A percentile compares a stretch with the other conserved stretches of the same genome.
phyloP scores from a whole-genome alignment of 2,329 filamentous ascomycete species.

The Bipolaris sorokiniana region DNA sequence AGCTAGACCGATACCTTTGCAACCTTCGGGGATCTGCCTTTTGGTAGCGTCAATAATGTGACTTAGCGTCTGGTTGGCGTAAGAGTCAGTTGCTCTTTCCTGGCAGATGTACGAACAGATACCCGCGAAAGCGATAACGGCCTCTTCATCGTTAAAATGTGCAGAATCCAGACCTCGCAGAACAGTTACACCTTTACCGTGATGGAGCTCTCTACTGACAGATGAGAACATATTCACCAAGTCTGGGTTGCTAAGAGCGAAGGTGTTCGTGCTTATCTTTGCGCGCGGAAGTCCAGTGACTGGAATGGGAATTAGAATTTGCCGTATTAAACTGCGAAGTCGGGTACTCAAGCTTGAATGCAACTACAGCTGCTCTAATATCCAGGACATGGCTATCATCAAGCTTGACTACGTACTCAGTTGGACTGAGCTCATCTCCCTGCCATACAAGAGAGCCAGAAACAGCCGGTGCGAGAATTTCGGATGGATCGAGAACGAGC shows the following conservation, averaged over 20 bases:
- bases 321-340: too few species aligned
- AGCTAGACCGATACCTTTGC: conserved; percentile 45
- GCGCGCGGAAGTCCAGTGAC: conserved; percentile 28
- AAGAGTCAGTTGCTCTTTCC: conserved; percentile 45
- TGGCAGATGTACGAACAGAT: conserved; percentile 40
- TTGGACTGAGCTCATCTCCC: too few species aligned
- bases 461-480: too few species aligned
- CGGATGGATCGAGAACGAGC: too few species aligned
- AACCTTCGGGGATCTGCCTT: conserved; percentile 39
- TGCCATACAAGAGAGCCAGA: too few species aligned
- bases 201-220: conserved; percentile 38
- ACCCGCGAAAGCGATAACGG: conserved; percentile 46
- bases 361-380: too few species aligned
- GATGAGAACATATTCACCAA: conserved; percentile 33
- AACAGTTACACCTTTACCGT: conserved; percentile 40
- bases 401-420: too few species aligned
- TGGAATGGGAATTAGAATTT: neutral
- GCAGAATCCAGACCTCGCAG: conserved; percentile 43
- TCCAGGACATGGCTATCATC: too few species aligned
- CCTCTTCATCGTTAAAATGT: conserved; percentile 46
- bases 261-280: conserved; percentile 32
- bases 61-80: conserved; percentile 47
- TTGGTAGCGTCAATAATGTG: conserved; percentile 47
- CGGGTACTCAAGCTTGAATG: too few species aligned
- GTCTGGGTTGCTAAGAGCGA: conserved; percentile 30